Percentiles rank a stretch among this genome's conserved stretches.
These are phyloP conservation scores for Penicillium sp. DNA, from an alignment of 2,329 filamentous ascomycete species.

Conservation along the genomic window DNA sequence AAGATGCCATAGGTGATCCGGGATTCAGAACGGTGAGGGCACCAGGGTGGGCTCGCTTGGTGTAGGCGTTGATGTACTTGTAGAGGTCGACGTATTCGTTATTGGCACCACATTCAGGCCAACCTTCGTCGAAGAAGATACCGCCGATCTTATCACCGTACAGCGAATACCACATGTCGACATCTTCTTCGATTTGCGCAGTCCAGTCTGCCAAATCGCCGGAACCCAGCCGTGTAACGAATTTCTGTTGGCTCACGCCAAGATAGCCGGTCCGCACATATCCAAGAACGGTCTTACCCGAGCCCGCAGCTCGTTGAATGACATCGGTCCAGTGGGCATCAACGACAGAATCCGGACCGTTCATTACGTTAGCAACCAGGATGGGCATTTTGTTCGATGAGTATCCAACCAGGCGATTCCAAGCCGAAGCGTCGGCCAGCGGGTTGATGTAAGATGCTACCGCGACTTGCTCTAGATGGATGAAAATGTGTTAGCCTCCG, in stretches of 20 bases:
- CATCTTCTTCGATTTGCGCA: constrained; percentile 14
- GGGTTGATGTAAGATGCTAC: constrained; percentile 19
- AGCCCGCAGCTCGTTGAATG: constrained; percentile 6
- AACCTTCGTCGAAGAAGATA: constrained; percentile 32
- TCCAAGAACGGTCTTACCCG: constrained; percentile 14
- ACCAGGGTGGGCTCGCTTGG: constrained; percentile 12
- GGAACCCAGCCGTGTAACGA: constrained; percentile 10
- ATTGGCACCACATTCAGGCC: constrained; percentile 22
- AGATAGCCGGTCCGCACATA: constrained; percentile 18
- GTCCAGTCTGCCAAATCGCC: constrained; percentile 9
- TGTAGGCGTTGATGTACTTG: constrained; percentile 16
- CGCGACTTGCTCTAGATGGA: constrained; percentile 10
- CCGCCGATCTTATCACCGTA: constrained; percentile 23
- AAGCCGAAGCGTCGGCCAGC: constrained; percentile 11
- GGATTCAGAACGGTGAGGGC: constrained; percentile 15
- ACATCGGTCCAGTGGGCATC: constrained; percentile 8
- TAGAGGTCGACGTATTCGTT: constrained; percentile 27
- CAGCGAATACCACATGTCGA: constrained; percentile 16
- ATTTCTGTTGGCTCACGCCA: constrained; percentile 12
- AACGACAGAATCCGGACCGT: constrained; percentile 11
- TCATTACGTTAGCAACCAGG: constrained; percentile 15
- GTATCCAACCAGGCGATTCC: constrained; percentile 13
- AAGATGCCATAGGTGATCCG: constrained; percentile 17
- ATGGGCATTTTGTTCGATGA: constrained; percentile 8
- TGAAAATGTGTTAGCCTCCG: background rate